Evolutionary conservation across 768 basidiomycete genomes (phyloP), one percentile per base, ranked within the genome.

Genomic region (Lactarius pseudohatsudake): DNA sequence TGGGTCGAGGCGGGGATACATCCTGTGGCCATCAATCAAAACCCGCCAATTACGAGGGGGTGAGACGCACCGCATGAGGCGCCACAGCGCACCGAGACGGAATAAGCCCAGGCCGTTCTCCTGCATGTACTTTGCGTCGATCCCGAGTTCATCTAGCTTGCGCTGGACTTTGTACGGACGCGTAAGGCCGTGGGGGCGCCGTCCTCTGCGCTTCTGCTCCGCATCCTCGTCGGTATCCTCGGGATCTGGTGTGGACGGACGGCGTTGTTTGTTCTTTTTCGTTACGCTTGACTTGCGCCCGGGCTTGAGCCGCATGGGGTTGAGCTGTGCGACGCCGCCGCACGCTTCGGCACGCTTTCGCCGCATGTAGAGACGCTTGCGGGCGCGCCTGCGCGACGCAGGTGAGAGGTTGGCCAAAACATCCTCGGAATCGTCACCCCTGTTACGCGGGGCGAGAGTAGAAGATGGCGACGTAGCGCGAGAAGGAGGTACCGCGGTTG

Each of bases 291-390:
- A 55, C 64, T 76, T 78, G 45, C 76, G 68, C 6, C 82, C 82
- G 4, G 82, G 80, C 62, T 77, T 83, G 60, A 81, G 62, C 72
- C 80, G 70, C 72, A 71, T 69, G 0, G 74, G 40, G 18, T 70
- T 72, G n/a, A 74, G 68, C 59, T 74, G 76, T 8, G 75, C 75
- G 10, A 66, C 72, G 15, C 69, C 74, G 47, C 79, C 88, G 34
- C 72, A 72, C 38, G 78, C 75, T 34, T 78, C 75, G 3, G 90
- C 89, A 53, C 90, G 82, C 73, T 84, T 86, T 34, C 84, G 82
- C 6, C 90, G 85, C 90, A 91, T 91, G 69, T 89, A 84, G 7
- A 91, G 77, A 45, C 89, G 80, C 65, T 90, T 90, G 65, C 77
- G 76, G 28, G 84, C 68, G n/a, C 82, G 85, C 40, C 86, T 82